phyloP scores from a whole-genome alignment of 176 grass and related monocot genomes.

The Carex kokanica region DNA sequence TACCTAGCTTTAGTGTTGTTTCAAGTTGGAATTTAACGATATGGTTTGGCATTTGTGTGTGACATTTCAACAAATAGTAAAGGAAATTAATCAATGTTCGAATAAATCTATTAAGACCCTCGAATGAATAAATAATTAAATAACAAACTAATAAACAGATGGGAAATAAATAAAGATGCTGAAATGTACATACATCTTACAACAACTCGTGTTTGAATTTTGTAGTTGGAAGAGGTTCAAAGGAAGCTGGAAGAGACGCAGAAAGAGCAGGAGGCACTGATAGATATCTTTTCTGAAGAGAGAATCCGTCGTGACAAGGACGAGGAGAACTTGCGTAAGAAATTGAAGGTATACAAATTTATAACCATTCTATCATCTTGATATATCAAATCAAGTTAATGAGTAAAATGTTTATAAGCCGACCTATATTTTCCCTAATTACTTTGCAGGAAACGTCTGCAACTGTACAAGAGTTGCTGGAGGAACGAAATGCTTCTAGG shows the following conservation, averaged over 20 bases:
- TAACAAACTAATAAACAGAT: background rate
- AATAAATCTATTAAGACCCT: background rate
- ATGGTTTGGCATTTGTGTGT: background rate
- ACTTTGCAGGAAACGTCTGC: conserved; percentile 52
- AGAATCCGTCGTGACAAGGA: conserved; percentile 67
- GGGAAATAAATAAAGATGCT: background rate
- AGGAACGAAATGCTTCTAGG: conserved; percentile 40
- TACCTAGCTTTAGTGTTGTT: background rate
- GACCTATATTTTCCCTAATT: background rate
- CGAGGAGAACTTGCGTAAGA: conserved; percentile 70
- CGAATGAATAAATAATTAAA: background rate
- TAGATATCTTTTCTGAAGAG: conserved; percentile 94
- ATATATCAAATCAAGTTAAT: background rate
- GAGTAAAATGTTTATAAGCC: background rate
- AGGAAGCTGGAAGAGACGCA: conserved; percentile 64
- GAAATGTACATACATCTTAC: background rate
- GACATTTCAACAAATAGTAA: background rate
- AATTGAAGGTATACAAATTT: conserved; percentile 63
- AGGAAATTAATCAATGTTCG: background rate
- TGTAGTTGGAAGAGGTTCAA: conserved; percentile 66
- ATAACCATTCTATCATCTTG: background rate
- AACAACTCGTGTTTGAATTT: background rate
- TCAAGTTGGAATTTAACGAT: background rate
- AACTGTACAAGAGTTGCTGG: conserved; percentile 66
- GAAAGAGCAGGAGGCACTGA: conserved; percentile 90